Evolutionary conservation across 2,329 filamentous ascomycete genomes (phyloP).

Genomic region (Xenosphaeropsis pyriputrescens): DNA sequence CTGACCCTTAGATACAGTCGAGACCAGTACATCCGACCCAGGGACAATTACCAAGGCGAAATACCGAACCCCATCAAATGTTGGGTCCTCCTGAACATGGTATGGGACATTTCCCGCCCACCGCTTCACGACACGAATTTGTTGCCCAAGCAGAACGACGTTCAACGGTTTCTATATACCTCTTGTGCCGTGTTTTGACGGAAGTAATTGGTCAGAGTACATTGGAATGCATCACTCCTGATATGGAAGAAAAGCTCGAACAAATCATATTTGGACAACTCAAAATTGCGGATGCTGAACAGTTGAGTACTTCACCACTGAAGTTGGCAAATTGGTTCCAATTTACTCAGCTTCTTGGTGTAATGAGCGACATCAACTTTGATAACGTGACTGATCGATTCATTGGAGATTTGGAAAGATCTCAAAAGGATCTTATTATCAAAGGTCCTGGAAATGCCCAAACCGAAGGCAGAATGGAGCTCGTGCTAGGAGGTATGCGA

Average conservation of each 20-base stretch:
- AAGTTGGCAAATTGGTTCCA: constrained; percentile 93
- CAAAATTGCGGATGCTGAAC: constrained; percentile 74
- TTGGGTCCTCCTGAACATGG: constrained; percentile 8
- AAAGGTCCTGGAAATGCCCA: constrained; percentile 57
- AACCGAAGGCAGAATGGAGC: constrained; percentile 67
- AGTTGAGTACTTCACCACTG: constrained; percentile 61
- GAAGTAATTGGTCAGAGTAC: constrained; percentile 89
- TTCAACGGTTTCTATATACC: constrained; percentile 89
- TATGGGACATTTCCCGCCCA: constrained; percentile 9
- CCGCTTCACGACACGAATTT: constrained; percentile 45
- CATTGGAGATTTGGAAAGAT: constrained; percentile 62
- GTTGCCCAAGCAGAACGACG: constrained; percentile 72
- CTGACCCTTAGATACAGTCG: constrained; percentile 9
- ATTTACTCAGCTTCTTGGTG: constrained; percentile 83
- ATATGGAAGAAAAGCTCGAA: constrained; percentile 90
- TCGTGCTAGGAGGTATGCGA: constrained; percentile 84
- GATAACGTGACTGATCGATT: constrained; percentile 71
- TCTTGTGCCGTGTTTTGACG: constrained; percentile 83
- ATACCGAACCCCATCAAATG: constrained; percentile 47
- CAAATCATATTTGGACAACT: constrained; percentile 95
- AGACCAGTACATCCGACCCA: constrained; percentile 3
- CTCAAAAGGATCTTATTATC: constrained; percentile 58
- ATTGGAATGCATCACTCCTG: constrained; percentile 65
- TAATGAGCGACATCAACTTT: constrained; percentile 92
- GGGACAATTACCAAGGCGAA: constrained; percentile 42